phyloP scores from a whole-genome alignment of 176 grass and related monocot species.

The Oryza australiensis region DNA sequence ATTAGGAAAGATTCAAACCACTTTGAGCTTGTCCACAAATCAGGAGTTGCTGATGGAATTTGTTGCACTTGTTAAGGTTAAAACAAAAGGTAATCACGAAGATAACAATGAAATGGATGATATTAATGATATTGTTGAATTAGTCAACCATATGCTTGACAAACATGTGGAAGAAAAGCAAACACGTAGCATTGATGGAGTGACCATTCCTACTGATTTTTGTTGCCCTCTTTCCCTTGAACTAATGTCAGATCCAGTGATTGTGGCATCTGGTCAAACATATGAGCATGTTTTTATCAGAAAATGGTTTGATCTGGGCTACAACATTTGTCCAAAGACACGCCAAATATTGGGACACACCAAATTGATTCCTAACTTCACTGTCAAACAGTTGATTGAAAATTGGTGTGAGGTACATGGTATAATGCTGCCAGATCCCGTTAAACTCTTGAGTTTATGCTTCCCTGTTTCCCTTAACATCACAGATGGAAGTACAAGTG shows the following conservation, averaged over 20 bases:
- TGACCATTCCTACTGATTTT: constrained; percentile 73
- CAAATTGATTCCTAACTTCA: constrained; percentile 89
- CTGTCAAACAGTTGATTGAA: constrained; percentile 84
- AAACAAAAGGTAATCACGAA: constrained; percentile 16
- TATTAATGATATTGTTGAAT: constrained; percentile 25
- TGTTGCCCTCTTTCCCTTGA: constrained; percentile 79
- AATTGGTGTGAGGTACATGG: constrained; percentile 84
- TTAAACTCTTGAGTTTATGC: constrained; percentile 48
- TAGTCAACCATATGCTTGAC: constrained; percentile 52
- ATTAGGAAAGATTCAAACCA: constrained; percentile 41
- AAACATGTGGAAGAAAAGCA: constrained; percentile 52
- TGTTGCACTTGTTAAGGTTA: constrained; percentile 48
- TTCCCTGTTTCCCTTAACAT: constrained; percentile 39
- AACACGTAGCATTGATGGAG: constrained; percentile 54
- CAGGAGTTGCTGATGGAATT: constrained; percentile 55
- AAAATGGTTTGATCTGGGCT: constrained; percentile 82
- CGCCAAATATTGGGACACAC: constrained; percentile 63
- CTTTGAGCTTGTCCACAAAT: constrained; percentile 52
- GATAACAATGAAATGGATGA: constrained; percentile 20
- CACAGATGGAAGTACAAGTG: background rate
- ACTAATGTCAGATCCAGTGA: constrained; percentile 88
- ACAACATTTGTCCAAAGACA: constrained; percentile 75
- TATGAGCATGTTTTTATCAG: constrained; percentile 75
- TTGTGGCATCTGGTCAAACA: constrained; percentile 79
- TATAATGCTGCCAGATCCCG: constrained; percentile 70